A percentile compares a stretch with the other conserved stretches of the same genome.
Conservation (phyloP, 768 basidiomycete species). For the Suillus variegatus region DNA sequence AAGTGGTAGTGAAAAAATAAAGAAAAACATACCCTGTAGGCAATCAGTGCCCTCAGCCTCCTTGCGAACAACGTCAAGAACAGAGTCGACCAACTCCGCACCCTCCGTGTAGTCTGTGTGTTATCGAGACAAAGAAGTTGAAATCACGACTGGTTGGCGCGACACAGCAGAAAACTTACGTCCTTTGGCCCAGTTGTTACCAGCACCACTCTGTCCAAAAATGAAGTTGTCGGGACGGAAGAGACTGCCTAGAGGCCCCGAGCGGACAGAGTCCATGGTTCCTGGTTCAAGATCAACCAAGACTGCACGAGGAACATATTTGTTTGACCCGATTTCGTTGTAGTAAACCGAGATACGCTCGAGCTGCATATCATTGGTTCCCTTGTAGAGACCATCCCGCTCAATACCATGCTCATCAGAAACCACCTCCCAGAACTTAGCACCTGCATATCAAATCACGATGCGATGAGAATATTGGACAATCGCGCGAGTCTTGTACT, state of each 20-base stretch:
- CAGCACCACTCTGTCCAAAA: conserved; percentile 96
- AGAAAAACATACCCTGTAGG: conserved; percentile 79
- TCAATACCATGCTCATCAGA: conserved; percentile 98
- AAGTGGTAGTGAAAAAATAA: conserved; percentile 4
- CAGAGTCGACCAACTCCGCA: conserved; percentile 97
- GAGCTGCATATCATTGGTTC: conserved; percentile 91
- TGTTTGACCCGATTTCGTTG: conserved; percentile 92
- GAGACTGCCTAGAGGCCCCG: conserved; percentile 84
- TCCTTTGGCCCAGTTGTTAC: conserved; percentile 99
- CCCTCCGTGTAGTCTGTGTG: conserved; percentile 81
- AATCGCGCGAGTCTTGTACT: conserved; percentile 21
- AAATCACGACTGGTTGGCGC: neutral
- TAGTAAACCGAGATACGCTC: conserved; percentile 99
- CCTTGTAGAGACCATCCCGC: conserved; percentile 90
- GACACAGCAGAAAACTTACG: conserved; percentile 54
- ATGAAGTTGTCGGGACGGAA: conserved; percentile 99
- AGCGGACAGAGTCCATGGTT: conserved; percentile 91
- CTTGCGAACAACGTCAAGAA: conserved; percentile 97
- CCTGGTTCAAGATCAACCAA: conserved; percentile 98
- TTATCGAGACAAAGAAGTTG: neutral
- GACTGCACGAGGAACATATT: conserved; percentile 98
- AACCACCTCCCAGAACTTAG: conserved; percentile 97
- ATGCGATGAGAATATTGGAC: conserved; percentile 18
- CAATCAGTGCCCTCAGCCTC: conserved; percentile 98
- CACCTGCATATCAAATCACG: conserved; percentile 51